Base-by-base conservation (phyloP, 345 rosid species). In the Rubroshorea leprosula region DNA sequence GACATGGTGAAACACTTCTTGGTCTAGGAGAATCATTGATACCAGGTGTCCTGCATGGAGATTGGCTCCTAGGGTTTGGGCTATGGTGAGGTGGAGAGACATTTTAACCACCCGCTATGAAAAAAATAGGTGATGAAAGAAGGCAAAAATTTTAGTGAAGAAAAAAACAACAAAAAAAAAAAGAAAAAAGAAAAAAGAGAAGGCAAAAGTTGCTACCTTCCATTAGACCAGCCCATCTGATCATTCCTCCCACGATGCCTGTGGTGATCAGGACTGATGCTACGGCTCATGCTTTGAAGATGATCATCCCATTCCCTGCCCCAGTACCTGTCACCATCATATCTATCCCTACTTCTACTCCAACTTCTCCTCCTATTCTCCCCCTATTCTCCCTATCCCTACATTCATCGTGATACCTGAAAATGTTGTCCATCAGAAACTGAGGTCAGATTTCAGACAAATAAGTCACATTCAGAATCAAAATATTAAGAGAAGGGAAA, bases 341-440 rank as follows among this genome's bases (percentile, higher is more conserved):
- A 65, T 63, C 79, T 65, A 21, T 79, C 84, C 48, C 31, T 55
- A 60, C 87, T 79, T 68, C 77, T 73, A 17, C 87, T 78, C 63
- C 77, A 73, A 47, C 80, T 72, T 67, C 83, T 64, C 72, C 71
- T 74, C 57, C n/a, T n/a, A n/a, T n/a, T n/a, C n/a, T n/a, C n/a
- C n/a, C n/a, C n/a, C 74, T 41, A 52, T 69, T 57, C 51, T 79
- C 83, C 63, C 55, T 67, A 14, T 79, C 84, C 53, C 76, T 77
- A 26, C 64, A 21, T 13, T 70, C 75, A 67, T 74, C 72, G 4
- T 64, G 45, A 23, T 59, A 23, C 66, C 78, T 74, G 47, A 48
- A 8, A 15, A 13, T 55, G 22, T 18, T 5, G 10, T 62, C 17
- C 12, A 41, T 20, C 17, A 48, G 27, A 49, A 9, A 31, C 23